Base-by-base conservation (phyloP, 2,329 filamentous ascomycete species). In the Teratosphaeria gauchensis region DNA sequence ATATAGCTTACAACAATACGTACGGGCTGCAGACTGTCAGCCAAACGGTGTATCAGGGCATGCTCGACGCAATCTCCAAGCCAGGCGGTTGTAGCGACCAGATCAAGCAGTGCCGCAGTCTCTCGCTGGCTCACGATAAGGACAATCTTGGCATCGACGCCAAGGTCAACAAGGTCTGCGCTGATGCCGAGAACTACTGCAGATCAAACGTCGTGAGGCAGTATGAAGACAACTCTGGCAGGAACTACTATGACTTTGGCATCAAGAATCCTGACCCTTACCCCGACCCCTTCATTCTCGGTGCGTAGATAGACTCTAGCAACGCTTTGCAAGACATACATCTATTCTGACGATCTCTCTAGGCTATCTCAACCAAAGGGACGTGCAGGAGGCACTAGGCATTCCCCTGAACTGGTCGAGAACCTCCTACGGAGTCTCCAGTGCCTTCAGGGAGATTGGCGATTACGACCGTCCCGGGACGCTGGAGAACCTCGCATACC, bases 1-100 rank as follows among this genome's bases (percentile, higher is more conserved):
- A 72, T 6, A 84, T 84, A 71, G 80, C 82, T 16, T 76, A 78
- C 59, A 81, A 82, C 66, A 88, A 88, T 68, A 83, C 84, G 0
- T 90, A 88, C 67, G 82, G 78, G 3, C 78, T 87, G 60, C 65
- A 81, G 61, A 74, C 79, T 3, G 78, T 87, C 61, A 76, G 79
- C 55, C 72, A 78, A 1, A 75, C 77, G 1, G 75, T 77, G 1
- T 68, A 64, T 52, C 46, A 61, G 3, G 60, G 63, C 19, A 51
- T 60, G 31, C 59, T 76, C 35, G 73, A 75, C 32, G 76, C 72
- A 33, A 81, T 79, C 64, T 77, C 77, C 55, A 66, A 63, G 53
- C 66, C 73, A 19, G 84, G 83, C 14, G 84, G 83, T 11, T 88
- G 84, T 38, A 60, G 59, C 5, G 67, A 66, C 53, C 76, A 77